These are phyloP conservation scores for Dioscorea dumetorum DNA, from an alignment of 106 monocot species.

Conservation along the genomic window DNA sequence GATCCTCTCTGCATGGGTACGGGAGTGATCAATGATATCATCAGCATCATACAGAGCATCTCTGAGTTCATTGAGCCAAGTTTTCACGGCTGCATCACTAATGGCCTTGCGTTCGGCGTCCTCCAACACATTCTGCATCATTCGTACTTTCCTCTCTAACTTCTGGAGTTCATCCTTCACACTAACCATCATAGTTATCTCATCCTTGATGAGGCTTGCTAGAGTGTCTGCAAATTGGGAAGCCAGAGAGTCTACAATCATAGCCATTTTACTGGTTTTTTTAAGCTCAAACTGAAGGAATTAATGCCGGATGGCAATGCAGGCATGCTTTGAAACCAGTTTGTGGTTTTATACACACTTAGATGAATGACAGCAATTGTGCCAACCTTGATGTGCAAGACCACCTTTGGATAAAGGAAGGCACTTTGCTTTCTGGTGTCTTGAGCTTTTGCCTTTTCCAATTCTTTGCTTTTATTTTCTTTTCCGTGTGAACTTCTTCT, in stretches of 20 bases:
- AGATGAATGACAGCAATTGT: too few species aligned
- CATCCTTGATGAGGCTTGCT: background rate
- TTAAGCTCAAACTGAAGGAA: too few species aligned
- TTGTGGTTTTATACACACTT: too few species aligned
- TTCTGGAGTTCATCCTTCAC: background rate
- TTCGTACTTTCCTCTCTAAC: background rate
- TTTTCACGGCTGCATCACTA: background rate
- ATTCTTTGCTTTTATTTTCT: too few species aligned
- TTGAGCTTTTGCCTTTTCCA: too few species aligned
- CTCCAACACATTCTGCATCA: background rate
- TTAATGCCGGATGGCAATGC: too few species aligned
- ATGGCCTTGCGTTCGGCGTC: conserved; percentile 7
- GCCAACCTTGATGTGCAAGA: too few species aligned
- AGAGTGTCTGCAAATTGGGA: background rate
- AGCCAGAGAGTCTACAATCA: conserved; percentile 2
- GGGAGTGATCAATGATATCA: conserved; percentile 9
- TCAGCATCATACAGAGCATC: conserved; percentile 18
- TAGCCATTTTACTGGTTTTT: conserved; percentile 7
- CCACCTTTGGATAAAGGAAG: too few species aligned
- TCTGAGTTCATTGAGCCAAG: conserved; percentile 5
- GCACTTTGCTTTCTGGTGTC: too few species aligned
- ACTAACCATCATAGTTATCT: background rate
- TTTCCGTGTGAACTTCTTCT: too few species aligned
- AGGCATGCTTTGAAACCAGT: too few species aligned
- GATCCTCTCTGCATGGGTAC: background rate